Base-by-base conservation (phyloP, 345 rosid species). In the Euphorbia tirucalli region DNA sequence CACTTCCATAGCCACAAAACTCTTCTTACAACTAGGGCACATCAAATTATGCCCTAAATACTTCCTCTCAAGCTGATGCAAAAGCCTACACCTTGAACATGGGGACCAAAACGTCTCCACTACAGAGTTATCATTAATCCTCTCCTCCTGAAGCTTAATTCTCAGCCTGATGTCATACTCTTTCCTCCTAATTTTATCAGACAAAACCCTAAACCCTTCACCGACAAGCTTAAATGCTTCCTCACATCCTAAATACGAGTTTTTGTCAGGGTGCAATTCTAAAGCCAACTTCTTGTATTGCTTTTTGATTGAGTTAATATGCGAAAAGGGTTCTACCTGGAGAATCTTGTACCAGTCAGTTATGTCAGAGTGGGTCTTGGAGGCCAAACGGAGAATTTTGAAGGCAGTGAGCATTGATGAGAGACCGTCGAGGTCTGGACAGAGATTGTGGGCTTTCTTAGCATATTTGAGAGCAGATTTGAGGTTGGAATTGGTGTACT, bases 271-370 rank as follows among this genome's bases (percentile, higher is more conserved):
- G 74, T 90, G 95, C 80, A 94, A 73, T 21, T 75, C 59, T 37
- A 91, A 79, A 59, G 97, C 96, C 18, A 94, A 83, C 62, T 81
- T 85, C 85, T 78, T 94, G 79, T 85, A 91, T 76, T 90, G 89
- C 57, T 85, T 90, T 69, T 87, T 90, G 52, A 94, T 81, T 32
- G 84, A 68, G 66, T 86, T 82, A 58, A 83, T 74, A 67, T 87
- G 88, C 66, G 97, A 89, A 71, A 91, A 94, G 75, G 95, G 96
- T 65, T 90, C 96, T 77, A 90, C 93, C 90, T 88, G 89, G 65
- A 94, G 90, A 56, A 90, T 68, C 74, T 77, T 85, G 77, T 94
- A 91, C 89, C 90, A 94, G 46, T 94, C 97, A 8, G 82, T 10
- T 44, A 55, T 66, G 14, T 77, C 56, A 16, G 79, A 62, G 41